phyloP scores from a whole-genome alignment of 1,284 basidiomycete genomes.

The Irpex sp. region DNA sequence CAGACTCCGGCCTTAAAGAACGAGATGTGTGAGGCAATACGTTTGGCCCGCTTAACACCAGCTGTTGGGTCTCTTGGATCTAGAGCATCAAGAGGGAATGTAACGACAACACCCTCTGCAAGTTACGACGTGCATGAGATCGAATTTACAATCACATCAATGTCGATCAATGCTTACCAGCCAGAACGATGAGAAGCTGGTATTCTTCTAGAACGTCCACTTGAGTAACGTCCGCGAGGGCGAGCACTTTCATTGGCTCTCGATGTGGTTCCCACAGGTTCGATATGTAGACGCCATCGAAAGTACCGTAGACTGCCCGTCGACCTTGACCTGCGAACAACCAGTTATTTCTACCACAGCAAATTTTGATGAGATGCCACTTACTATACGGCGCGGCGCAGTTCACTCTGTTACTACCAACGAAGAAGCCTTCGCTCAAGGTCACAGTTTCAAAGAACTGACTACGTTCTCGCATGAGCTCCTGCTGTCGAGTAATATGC shows the following conservation, averaged over 20 bases:
- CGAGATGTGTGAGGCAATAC: constrained; percentile 93
- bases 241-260: constrained; percentile 89
- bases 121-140: constrained; percentile 11
- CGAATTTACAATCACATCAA: neutral
- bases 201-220: constrained; percentile 97
- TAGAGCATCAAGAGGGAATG: constrained; percentile 93
- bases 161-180: constrained; percentile 56
- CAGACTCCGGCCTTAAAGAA: constrained; percentile 98
- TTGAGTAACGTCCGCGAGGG: constrained; percentile 87
- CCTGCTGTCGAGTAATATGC: constrained; percentile 87
- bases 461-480: constrained; percentile 80
- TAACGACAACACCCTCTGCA: constrained; percentile 90
- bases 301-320: constrained; percentile 92
- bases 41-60: constrained; percentile 90
- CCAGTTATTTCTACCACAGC: neutral
- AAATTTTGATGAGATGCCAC: constrained; percentile 30
- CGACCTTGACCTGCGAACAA: constrained; percentile 70
- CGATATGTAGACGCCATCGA: constrained; percentile 95
- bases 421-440: constrained; percentile 87
- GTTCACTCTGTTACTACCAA: constrained; percentile 81
- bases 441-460: constrained; percentile 85
- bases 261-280: constrained; percentile 76
- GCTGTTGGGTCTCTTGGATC: constrained; percentile 89
- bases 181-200: constrained; percentile 91
- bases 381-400: constrained; percentile 94